Evolutionary conservation across 2,329 filamentous ascomycete genomes (phyloP).

Genomic region (Venturia asperata): DNA sequence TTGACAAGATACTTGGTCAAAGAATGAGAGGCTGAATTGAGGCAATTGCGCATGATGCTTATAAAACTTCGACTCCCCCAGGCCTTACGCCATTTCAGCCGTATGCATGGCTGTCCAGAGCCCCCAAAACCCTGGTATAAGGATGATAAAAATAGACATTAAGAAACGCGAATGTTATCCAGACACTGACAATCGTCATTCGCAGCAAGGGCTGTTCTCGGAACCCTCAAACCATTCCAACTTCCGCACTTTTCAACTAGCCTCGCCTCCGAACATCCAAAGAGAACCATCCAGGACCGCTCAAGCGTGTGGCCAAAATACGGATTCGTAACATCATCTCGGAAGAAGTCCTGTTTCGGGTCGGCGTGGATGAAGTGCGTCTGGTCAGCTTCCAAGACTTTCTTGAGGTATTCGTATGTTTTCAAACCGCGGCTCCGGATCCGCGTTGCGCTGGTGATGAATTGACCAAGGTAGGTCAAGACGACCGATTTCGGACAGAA

Average conservation of each 20-base stretch:
- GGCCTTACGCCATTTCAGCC: not conserved
- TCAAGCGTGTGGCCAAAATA: slow-evolving; percentile 17
- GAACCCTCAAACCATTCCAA: not conserved
- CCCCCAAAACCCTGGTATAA: not conserved
- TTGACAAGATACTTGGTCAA: too few relatives aligned
- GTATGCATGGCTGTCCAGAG: not conserved
- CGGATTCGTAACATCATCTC: slow-evolving; percentile 15
- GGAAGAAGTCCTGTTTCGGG: slow-evolving; percentile 9
- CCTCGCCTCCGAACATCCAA: slow-evolving; percentile 10
- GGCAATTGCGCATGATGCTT: not conserved
- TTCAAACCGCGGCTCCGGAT: slow-evolving; percentile 33
- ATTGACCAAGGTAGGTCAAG: slow-evolving; percentile 43
- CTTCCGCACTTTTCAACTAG: slow-evolving; percentile 11
- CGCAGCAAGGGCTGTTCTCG: not conserved
- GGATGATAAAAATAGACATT: not conserved
- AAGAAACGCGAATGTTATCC: slow-evolving; percentile 6
- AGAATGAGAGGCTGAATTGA: not conserved
- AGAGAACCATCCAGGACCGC: slow-evolving; percentile 9
- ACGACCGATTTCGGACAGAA: slow-evolving; percentile 30
- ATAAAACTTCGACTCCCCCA: not conserved
- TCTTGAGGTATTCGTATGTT: slow-evolving; percentile 29
- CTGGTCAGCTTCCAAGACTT: slow-evolving; percentile 10
- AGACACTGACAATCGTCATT: slow-evolving; percentile 17
- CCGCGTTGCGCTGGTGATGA: slow-evolving; percentile 39
- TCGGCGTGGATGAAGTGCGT: slow-evolving; percentile 16